Conservation (phyloP, 2,329 filamentous ascomycete genomes). For the Fusarium agapanthi region DNA sequence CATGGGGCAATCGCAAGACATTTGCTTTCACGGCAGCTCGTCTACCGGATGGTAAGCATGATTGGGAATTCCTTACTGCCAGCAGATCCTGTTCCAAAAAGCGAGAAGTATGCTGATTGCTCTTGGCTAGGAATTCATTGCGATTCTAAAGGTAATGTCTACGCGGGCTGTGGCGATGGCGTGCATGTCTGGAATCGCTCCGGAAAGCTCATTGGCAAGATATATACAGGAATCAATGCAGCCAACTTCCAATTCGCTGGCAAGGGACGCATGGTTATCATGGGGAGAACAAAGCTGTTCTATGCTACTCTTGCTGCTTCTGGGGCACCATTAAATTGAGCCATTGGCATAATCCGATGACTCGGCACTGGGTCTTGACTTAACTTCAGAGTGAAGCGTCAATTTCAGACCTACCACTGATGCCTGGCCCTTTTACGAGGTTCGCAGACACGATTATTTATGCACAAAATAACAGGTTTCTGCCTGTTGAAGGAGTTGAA, state of each 20-base stretch:
- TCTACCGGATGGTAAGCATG: constrained; percentile 63
- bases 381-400: neutral
- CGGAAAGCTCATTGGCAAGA: constrained; percentile 63
- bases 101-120: neutral
- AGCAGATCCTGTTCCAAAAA: too few species aligned
- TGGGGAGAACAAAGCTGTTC: constrained; percentile 47
- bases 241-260: constrained; percentile 58
- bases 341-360: neutral
- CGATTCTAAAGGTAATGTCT: constrained; percentile 65
- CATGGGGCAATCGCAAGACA: constrained; percentile 56
- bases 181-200: constrained; percentile 58
- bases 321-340: constrained; percentile 21
- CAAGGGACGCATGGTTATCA: constrained; percentile 48
- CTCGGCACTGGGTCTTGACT: neutral
- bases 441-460: neutral
- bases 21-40: constrained; percentile 66
- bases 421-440: neutral
- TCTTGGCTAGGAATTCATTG: constrained; percentile 58
- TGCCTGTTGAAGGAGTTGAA: neutral
- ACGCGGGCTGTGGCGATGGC: constrained; percentile 58
- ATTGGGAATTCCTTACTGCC: neutral
- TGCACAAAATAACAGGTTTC: neutral
- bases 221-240: constrained; percentile 56
- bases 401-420: too few species aligned
- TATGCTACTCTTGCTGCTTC: constrained; percentile 42